Base-by-base conservation (phyloP, 164 flowering plant genomes). In the Aristolochia californica region DNA sequence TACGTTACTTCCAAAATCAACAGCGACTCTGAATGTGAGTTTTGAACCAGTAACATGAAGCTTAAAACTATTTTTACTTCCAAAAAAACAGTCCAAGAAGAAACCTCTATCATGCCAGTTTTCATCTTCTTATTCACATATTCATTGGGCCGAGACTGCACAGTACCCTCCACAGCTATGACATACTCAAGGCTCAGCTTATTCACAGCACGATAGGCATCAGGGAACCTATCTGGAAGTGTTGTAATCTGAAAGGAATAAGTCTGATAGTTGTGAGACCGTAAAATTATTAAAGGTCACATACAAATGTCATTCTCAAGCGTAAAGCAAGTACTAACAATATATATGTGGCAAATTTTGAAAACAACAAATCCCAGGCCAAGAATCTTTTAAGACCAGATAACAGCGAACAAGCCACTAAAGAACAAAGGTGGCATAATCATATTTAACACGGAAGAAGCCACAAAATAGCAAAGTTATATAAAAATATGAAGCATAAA, bases 171-270 rank as follows among this genome's bases (percentile, higher is more conserved):
- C 48, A 91, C 82, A 15, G 82, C 75, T 68, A 88, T 53, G 60
- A 91, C 98, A 58, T 86, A 86, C 71, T 91, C 98, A 56, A 91
- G 75, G 61, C 96, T 78, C 82, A 83, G 55, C 30, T 81, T 83
- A 68, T 82, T 91, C 40, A 78, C 78, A 45, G 60, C 27, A 1
- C 74, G 63, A 80, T 88, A 95, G 0, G 95, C 85, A 34, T 82
- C 89, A 21, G 93, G 95, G 56, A 78, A 91, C 63, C 83, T 73
- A 43, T 83, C 75, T 0, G 98, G 98, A 40, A 86, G 81, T 1
- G 98, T 83, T 3, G 95, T 79, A 64, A 88, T 69, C 97, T 89
- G 59, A 15, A 53, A 65, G 22, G 18, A 22, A 53, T 20, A 50
- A 48, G 21, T 9, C 3, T n/a, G n/a, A n/a, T n/a, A n/a, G n/a